phyloP scores from a whole-genome alignment of 176 grass and related monocot genomes.

The Stipa capillata region DNA sequence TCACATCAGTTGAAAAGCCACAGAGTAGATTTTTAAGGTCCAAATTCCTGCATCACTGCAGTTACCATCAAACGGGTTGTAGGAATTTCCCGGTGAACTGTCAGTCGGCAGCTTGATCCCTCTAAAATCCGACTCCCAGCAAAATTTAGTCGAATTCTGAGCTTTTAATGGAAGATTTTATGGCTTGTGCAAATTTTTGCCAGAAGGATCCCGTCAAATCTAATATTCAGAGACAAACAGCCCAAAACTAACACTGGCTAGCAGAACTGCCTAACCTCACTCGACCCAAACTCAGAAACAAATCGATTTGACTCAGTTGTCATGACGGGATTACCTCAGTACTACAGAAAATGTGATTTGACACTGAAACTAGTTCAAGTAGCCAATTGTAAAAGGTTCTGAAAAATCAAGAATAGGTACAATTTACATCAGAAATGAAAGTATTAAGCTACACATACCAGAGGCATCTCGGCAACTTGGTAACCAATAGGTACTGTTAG shows the following conservation, averaged over 20 bases:
- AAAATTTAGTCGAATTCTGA: background rate
- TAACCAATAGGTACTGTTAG: constrained; percentile 80
- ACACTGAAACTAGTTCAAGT: background rate
- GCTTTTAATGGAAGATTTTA: too few relatives aligned
- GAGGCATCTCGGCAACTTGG: constrained; percentile 85
- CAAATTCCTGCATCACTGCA: background rate
- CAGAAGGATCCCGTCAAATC: background rate
- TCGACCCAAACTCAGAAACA: background rate
- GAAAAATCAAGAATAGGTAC: background rate
- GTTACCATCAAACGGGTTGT: background rate
- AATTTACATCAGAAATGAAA: background rate
- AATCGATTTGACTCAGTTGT: background rate
- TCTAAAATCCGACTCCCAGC: background rate
- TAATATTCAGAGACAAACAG: background rate
- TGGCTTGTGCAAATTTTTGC: background rate
- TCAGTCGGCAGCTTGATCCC: background rate
- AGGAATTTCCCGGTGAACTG: background rate
- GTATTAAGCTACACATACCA: constrained; percentile 46
- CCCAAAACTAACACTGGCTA: background rate
- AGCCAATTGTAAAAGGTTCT: background rate
- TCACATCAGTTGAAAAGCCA: background rate
- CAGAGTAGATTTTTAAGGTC: background rate
- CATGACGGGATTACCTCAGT: background rate
- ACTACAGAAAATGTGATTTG: constrained; percentile 2
- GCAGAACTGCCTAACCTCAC: background rate